Evolutionary conservation across 352 stramenopile species (phyloP).

Genomic region (Phytophthora quininea): DNA sequence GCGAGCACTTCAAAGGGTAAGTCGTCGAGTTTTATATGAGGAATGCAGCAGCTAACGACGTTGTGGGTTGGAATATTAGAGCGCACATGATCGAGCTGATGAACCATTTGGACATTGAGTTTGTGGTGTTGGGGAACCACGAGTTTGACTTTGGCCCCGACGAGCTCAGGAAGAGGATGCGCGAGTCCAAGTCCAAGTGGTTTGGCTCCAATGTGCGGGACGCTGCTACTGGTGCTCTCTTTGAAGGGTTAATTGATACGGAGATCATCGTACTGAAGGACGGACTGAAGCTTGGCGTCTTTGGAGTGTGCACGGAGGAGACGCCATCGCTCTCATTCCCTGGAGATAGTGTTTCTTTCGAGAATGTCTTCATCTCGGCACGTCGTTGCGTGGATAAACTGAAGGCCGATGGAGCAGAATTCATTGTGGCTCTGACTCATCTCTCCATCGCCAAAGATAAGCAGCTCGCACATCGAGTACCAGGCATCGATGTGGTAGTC

Average conservation of each 20-base stretch:
- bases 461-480: constrained; percentile 49
- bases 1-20: constrained; percentile 68
- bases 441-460: constrained; percentile 71
- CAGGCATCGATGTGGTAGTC: constrained; percentile 77
- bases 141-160: constrained; percentile 78
- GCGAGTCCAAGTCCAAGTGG: constrained; percentile 68
- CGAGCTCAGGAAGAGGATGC: constrained; percentile 59
- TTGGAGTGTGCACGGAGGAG: constrained; percentile 75
- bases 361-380: constrained; percentile 42
- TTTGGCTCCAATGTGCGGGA: constrained; percentile 78
- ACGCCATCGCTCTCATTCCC: constrained; percentile 46
- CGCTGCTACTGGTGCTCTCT: constrained; percentile 35
- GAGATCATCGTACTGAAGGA: constrained; percentile 57
- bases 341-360: constrained; percentile 44
- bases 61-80: constrained; percentile 20
- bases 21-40: neutral
- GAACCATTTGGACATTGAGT: constrained; percentile 75
- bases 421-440: constrained; percentile 81
- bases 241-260: constrained; percentile 54
- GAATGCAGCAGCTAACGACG: constrained; percentile 4
- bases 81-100: constrained; percentile 82
- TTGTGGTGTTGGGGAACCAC: constrained; percentile 82
- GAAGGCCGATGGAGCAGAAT: constrained; percentile 55
- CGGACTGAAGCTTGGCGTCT: constrained; percentile 66
- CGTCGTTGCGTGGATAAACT: constrained; percentile 57